Percentiles rank a stretch among this genome's conserved stretches.
Evolutionary conservation across 192 early-diverging fungal species (phyloP).

Genomic region (Coemansia sp.): DNA sequence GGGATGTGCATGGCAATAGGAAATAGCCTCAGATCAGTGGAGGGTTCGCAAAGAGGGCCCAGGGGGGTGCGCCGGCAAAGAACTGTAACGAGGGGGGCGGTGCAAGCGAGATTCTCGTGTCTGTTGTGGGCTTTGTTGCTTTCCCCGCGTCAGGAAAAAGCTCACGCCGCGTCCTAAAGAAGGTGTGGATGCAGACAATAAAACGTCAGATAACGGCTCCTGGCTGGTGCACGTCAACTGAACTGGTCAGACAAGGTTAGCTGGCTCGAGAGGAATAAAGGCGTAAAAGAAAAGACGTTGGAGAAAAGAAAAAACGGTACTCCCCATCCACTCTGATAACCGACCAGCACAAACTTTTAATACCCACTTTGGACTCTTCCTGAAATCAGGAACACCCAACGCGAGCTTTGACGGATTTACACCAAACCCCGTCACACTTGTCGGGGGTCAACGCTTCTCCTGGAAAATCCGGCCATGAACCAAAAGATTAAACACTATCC

Average conservation of each 20-base stretch:
- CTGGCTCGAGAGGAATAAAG: neutral
- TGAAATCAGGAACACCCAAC: too few species aligned
- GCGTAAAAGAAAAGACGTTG: too few species aligned
- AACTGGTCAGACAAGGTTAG: neutral
- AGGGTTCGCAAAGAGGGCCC: constrained; percentile 20
- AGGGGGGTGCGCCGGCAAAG: constrained; percentile 42
- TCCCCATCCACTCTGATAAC: too few species aligned
- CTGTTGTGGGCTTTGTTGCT: constrained; percentile 18
- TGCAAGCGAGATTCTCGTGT: constrained; percentile 19
- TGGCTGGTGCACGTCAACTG: neutral
- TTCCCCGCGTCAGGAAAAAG: constrained; percentile 30
- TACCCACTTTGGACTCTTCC: too few species aligned
- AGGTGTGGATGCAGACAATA: neutral
- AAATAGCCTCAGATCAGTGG: constrained; percentile 11
- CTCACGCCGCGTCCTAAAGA: constrained; percentile 10
- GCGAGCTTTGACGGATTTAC: too few species aligned
- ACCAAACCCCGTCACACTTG: too few species aligned
- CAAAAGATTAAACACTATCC: too few species aligned
- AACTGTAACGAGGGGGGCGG: constrained; percentile 28
- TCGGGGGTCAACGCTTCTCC: too few species aligned
- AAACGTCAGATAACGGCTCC: neutral
- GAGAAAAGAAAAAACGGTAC: too few species aligned
- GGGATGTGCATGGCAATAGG: constrained; percentile 18
- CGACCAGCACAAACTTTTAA: too few species aligned
- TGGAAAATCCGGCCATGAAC: too few species aligned